Evolutionary conservation across 768 basidiomycete species (phyloP).

Genomic region (Boletus sensibilis): DNA sequence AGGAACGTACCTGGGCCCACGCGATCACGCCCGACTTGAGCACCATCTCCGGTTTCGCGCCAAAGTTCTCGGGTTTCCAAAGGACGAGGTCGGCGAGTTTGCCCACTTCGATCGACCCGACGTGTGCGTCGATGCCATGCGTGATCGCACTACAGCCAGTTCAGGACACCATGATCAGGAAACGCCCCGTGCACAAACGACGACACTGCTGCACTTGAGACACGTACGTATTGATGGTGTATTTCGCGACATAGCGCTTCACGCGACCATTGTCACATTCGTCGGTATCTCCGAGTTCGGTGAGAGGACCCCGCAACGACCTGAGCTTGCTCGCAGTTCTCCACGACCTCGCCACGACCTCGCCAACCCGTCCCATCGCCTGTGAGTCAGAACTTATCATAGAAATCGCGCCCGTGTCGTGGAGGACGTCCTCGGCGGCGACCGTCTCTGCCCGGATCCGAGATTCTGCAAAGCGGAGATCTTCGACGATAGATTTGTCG

Average conservation of each 20-base stretch:
- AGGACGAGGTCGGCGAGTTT: constrained; percentile 91
- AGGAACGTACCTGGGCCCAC: constrained; percentile 69
- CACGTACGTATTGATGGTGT: constrained; percentile 93
- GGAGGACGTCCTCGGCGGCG: constrained; percentile 94
- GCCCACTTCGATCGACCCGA: constrained; percentile 81
- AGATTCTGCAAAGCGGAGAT: constrained; percentile 94
- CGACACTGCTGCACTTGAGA: no score
- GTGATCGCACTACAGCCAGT: constrained; percentile 66
- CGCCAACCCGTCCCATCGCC: constrained; percentile 97
- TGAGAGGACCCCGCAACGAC: constrained; percentile 71
- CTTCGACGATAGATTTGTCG: constrained; percentile 87
- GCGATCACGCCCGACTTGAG: constrained; percentile 93
- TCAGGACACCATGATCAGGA: background rate
- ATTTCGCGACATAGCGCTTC: constrained; percentile 94
- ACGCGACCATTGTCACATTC: constrained; percentile 78
- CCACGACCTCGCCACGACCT: constrained; percentile 93
- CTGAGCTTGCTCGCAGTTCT: constrained; percentile 95
- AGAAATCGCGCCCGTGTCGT: constrained; percentile 90
- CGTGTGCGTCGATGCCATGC: constrained; percentile 84
- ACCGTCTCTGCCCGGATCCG: constrained; percentile 96
- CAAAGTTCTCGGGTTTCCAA: constrained; percentile 95
- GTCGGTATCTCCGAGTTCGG: constrained; percentile 47
- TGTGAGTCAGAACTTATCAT: constrained; percentile 98
- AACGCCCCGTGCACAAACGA: background rate
- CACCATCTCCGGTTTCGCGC: constrained; percentile 89